These are phyloP conservation scores for Bipolaris oryzae DNA, from an alignment of 2,329 filamentous ascomycete genomes.

Conservation along the genomic window DNA sequence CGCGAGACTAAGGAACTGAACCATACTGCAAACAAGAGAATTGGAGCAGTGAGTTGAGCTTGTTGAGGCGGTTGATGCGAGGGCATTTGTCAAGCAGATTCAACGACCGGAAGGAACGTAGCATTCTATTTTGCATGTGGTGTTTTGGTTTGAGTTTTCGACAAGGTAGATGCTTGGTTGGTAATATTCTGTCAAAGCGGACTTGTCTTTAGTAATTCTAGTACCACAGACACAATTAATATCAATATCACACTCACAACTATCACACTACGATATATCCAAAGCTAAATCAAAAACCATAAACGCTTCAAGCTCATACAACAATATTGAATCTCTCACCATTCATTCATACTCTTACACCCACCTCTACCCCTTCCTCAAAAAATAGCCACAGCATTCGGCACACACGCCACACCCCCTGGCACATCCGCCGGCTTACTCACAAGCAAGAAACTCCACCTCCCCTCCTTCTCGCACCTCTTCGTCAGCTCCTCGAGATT, in stretches of 20 bases:
- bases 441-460: constrained; percentile 61
- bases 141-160: neutral
- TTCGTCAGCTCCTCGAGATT: constrained; percentile 39
- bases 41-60: neutral
- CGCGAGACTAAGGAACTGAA: neutral
- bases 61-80: neutral
- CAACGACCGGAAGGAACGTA: neutral
- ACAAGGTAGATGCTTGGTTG: neutral
- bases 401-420: constrained; percentile 37
- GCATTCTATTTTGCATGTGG: neutral
- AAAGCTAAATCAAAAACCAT: no score
- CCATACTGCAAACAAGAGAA: neutral
- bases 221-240: no score
- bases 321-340: no score
- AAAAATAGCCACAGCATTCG: constrained; percentile 36
- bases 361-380: neutral
- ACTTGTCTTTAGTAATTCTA: no score
- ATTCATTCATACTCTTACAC: neutral
- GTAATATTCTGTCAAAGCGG: no score
- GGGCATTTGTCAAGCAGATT: neutral
- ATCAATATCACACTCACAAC: no score
- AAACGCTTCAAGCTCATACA: no score
- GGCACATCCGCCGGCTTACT: constrained; percentile 54
- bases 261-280: no score
- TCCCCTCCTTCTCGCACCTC: constrained; percentile 34